Conservation (phyloP, 2,329 filamentous ascomycete species). For the Xylariaceae sp. region DNA sequence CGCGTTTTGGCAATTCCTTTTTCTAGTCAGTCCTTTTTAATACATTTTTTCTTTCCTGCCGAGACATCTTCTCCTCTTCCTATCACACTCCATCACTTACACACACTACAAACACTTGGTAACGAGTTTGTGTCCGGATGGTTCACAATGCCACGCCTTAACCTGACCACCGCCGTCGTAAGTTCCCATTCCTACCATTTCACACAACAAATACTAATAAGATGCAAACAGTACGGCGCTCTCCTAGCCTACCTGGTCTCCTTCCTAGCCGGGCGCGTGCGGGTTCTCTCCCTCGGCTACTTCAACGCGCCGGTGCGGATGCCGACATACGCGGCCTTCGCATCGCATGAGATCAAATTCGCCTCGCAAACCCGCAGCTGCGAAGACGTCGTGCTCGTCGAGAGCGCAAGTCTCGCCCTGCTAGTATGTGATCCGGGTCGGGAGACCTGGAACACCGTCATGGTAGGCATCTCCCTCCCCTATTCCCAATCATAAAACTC, state of each 20-base stretch:
- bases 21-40: no score
- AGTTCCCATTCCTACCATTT: background rate
- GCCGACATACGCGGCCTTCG: conserved; percentile 23
- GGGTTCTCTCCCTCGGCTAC: conserved; percentile 7
- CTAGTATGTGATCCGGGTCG: conserved; percentile 36
- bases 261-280: conserved; percentile 1
- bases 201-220: background rate
- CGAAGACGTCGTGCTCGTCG: conserved; percentile 35
- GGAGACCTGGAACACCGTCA: conserved; percentile 37
- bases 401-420: conserved; percentile 32
- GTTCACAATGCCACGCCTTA: background rate
- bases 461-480: conserved; percentile 25
- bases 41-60: background rate
- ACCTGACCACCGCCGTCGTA: background rate
- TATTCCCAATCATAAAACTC: background rate
- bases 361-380: conserved; percentile 34
- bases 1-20: no score
- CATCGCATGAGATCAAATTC: conserved; percentile 31
- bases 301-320: conserved; percentile 30
- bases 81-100: background rate
- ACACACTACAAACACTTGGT: background rate
- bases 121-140: background rate
- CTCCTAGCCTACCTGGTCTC: background rate
- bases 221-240: background rate
- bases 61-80: no score